A percentile compares a stretch with the other conserved stretches of the same genome.
Evolutionary conservation across 495 filamentous ascomycete genomes (phyloP).

Genomic region (Chaetomium fimeti): DNA sequence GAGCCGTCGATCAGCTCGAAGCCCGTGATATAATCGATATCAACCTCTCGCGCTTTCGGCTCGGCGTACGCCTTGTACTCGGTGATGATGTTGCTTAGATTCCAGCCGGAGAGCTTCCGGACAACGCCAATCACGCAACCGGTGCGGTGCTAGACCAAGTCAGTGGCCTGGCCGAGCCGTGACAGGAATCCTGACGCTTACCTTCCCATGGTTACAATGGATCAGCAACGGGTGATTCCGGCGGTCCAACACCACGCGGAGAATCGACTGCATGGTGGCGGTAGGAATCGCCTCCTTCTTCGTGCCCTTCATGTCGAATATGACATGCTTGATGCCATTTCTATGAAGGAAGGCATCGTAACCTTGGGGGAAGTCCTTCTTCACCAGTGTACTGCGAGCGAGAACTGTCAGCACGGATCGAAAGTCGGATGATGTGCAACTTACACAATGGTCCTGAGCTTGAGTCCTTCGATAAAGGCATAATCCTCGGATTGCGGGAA

Average conservation of each 20-base stretch:
- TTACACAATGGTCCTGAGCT: conserved; percentile 74
- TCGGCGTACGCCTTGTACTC: conserved; percentile 70
- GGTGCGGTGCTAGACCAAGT: conserved; percentile 66
- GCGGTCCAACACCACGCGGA: conserved; percentile 62
- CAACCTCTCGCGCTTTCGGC: conserved; percentile 58
- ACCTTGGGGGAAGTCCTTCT: conserved; percentile 56
- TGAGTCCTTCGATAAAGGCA: conserved; percentile 59
- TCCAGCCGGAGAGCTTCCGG: conserved; percentile 63
- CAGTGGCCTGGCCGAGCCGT: conserved; percentile 14
- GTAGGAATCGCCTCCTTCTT: conserved; percentile 66
- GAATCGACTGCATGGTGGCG: conserved; percentile 60
- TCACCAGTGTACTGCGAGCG: conserved; percentile 65
- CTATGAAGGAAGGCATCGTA: conserved; percentile 60
- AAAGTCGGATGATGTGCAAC: conserved; percentile 24
- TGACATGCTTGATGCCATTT: conserved; percentile 62
- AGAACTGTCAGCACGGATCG: conserved; percentile 24
- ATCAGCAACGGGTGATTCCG: conserved; percentile 73
- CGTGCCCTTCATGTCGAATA: conserved; percentile 72
- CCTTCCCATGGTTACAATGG: conserved; percentile 88
- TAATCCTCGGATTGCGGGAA: conserved; percentile 67
- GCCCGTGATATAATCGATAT: conserved; percentile 50
- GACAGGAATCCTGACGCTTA: conserved; percentile 34
- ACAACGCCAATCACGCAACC: conserved; percentile 75
- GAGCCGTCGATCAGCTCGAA: conserved; percentile 39
- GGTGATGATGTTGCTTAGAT: conserved; percentile 51